Evolutionary conservation across 1,139 yeast species (phyloP).

Genomic region (Lodderomyces parapsilosis): DNA sequence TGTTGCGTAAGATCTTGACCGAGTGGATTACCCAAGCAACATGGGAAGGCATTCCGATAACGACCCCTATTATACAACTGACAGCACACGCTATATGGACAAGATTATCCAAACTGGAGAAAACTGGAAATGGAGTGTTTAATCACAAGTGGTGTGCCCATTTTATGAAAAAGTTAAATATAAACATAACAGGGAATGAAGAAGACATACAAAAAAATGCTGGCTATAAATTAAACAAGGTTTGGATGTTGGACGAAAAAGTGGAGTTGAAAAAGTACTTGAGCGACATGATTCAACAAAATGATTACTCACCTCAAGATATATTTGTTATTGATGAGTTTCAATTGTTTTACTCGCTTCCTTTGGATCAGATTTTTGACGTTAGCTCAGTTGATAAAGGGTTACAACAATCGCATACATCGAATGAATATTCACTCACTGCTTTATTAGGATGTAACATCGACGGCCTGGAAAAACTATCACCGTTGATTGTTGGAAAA

Average conservation of each 20-base stretch:
- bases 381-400: slow-evolving; percentile 49
- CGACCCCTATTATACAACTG: slow-evolving; percentile 62
- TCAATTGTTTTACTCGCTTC: slow-evolving; percentile 58
- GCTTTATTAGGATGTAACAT: slow-evolving; percentile 63
- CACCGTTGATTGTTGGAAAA: slow-evolving; percentile 62
- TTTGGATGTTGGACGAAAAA: slow-evolving; percentile 64
- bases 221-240: slow-evolving; percentile 47
- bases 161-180: slow-evolving; percentile 54
- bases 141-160: slow-evolving; percentile 66
- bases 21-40: slow-evolving; percentile 71
- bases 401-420: slow-evolving; percentile 30
- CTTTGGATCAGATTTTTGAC: slow-evolving; percentile 58
- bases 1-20: slow-evolving; percentile 55
- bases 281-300: slow-evolving; percentile 27
- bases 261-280: slow-evolving; percentile 38
- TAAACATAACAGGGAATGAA: slow-evolving; percentile 47
- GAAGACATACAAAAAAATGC: slow-evolving; percentile 38
- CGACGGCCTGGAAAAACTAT: slow-evolving; percentile 61
- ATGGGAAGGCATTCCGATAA: slow-evolving; percentile 67
- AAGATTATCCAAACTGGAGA: slow-evolving; percentile 49
- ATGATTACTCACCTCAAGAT: slow-evolving; percentile 48
- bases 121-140: slow-evolving; percentile 65
- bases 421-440: slow-evolving; percentile 55
- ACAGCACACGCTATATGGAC: slow-evolving; percentile 69
- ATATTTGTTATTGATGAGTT: slow-evolving; percentile 63